Base-by-base conservation (phyloP, 495 filamentous ascomycete genomes). In the Podospora anserina region DNA sequence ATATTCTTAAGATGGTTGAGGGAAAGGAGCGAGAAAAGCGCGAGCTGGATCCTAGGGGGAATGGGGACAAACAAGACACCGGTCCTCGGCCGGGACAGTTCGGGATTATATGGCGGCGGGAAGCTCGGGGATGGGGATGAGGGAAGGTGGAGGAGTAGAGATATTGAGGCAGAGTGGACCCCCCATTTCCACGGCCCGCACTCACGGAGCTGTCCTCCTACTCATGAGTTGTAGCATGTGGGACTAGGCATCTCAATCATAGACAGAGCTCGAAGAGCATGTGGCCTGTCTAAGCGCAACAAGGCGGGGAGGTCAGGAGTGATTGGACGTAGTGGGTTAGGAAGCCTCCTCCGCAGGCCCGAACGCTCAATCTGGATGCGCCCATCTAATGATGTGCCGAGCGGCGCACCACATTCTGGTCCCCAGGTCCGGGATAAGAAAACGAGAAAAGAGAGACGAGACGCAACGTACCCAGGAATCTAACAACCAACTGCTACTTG, bases 291-390 rank as follows among this genome's bases (percentile, higher is more conserved):
- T 71, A 65, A 70, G 69, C 70, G 23, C 59, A 67, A 58, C 61
- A 63, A 68, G 68, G 68, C 70, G 28, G 66, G 70, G 59, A 56
- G n/a, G 54, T 15, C 66, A 30, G 27, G 72, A 66, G 59, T 78
- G 80, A 82, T 80, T 82, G 80, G 80, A 68, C 68, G 70, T 49
- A 72, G 71, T 73, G 73, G 74, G 69, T 76, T 30, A 60, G 65
- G 71, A 76, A 66, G 68, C 67, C 53, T 73, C 74, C 77, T 83
- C 81, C 81, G 81, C 74, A 81, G 75, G 77, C 70, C 81, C 81
- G 81, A 81, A 70, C 64, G 63, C 62, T 67, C 70, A 77, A 76
- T 75, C 70, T 77, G 71, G 70, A 68, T 69, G 68, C 71, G 67
- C 64, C 68, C 55, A 69, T 71, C 53, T 73, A 68, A 65, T 66